A percentile compares a stretch with the other conserved stretches of the same genome.
phyloP scores from a whole-genome alignment of 352 stramenopile genomes.

The Pythium brachiatum region DNA sequence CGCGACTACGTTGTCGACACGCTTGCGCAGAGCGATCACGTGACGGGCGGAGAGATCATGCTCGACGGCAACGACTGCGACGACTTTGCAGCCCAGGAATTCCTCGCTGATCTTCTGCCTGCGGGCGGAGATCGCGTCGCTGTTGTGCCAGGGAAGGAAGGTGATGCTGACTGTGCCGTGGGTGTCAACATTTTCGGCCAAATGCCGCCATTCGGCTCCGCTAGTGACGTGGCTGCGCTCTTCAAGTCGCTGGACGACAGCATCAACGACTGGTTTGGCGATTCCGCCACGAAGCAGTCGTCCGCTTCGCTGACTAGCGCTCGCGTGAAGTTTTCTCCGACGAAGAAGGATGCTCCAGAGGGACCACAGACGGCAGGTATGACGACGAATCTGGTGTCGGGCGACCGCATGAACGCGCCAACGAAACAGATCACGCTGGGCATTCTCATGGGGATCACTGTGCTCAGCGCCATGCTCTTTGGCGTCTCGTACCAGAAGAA shows the following conservation, averaged over 20 bases:
- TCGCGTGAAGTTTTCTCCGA: constrained; percentile 27
- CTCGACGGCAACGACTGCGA: constrained; percentile 21
- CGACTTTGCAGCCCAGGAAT: constrained; percentile 5
- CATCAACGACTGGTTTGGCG: constrained; percentile 34
- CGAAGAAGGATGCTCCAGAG: constrained; percentile 6
- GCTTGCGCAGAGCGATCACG: constrained; percentile 1
- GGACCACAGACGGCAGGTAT: background rate
- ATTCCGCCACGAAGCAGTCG: constrained; percentile 14
- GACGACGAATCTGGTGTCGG: background rate
- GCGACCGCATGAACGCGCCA: constrained; percentile 37
- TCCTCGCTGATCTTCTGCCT: constrained; percentile 18
- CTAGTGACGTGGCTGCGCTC: constrained; percentile 31
- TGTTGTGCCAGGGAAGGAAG: constrained; percentile 12
- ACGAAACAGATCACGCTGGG: constrained; percentile 58
- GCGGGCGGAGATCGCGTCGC: constrained; percentile 2
- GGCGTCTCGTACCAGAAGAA: constrained; percentile 55
- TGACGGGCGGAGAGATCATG: constrained; percentile 17
- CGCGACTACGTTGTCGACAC: constrained; percentile 24
- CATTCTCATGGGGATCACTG: constrained; percentile 50
- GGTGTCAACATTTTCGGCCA: constrained; percentile 21
- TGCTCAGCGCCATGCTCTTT: constrained; percentile 65
- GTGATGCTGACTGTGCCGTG: constrained; percentile 19
- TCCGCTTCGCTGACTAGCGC: constrained; percentile 34
- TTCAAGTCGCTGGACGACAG: constrained; percentile 44
- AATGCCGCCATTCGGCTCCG: constrained; percentile 9